Conservation (phyloP, 257 asterid species). For the Solanum appendiculatum region DNA sequence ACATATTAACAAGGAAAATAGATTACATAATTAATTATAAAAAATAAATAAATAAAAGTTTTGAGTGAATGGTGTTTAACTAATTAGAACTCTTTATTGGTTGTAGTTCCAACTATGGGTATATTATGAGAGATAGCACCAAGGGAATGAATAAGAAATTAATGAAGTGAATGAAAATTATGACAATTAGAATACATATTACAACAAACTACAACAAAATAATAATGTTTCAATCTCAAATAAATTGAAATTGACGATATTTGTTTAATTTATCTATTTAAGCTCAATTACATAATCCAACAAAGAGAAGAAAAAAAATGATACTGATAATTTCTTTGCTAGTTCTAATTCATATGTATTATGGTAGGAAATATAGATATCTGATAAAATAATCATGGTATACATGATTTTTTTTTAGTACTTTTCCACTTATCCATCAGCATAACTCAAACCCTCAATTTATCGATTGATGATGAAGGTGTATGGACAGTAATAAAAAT, state of each 20-base stretch:
- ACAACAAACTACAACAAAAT: not conserved
- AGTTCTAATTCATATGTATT: too few relatives aligned
- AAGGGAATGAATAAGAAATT: not conserved
- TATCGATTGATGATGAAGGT: fast-evolving
- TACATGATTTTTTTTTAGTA: not conserved
- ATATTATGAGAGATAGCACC: too few relatives aligned
- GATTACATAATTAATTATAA: not conserved
- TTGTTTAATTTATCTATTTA: not conserved
- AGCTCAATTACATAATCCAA: not conserved
- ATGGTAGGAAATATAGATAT: too few relatives aligned
- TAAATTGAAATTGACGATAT: not conserved
- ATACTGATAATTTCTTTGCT: not conserved
- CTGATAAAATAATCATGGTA: too few relatives aligned
- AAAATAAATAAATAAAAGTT: not conserved
- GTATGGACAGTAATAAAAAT: not conserved
- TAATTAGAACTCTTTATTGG: not conserved
- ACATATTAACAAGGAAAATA: not conserved
- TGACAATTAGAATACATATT: not conserved
- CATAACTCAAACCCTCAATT: not conserved
- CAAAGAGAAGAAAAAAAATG: not conserved
- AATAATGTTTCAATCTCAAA: not conserved
- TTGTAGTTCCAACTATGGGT: not conserved
- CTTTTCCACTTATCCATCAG: not conserved
- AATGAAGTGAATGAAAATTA: not conserved
- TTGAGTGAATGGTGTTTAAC: not conserved